These are phyloP conservation scores for Coniochaeta sp. DNA, from an alignment of 2,329 filamentous ascomycete species.

Conservation along the genomic window DNA sequence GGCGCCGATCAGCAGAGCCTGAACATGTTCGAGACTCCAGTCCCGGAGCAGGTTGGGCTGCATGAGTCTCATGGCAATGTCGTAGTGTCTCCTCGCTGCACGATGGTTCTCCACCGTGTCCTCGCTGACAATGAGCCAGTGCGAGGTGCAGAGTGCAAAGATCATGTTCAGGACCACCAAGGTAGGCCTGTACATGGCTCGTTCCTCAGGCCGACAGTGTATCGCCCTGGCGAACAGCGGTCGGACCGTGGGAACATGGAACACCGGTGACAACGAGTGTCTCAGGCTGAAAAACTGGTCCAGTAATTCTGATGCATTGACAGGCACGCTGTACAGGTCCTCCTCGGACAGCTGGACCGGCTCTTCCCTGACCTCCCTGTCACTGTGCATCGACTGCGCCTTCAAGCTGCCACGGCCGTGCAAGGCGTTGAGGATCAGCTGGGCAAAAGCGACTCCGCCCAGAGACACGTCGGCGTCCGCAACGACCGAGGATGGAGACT, in stretches of 20 bases:
- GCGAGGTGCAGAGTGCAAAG: constrained; percentile 3
- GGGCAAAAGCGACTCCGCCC: constrained; percentile 4
- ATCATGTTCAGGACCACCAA: constrained; percentile 5
- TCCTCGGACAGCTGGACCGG: background rate
- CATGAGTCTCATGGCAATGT: constrained; percentile 5
- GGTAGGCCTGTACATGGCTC: constrained; percentile 1
- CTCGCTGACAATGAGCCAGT: constrained; percentile 2
- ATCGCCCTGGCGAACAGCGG: constrained; percentile 3
- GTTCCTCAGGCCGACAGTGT: background rate
- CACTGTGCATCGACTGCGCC: constrained; percentile 3
- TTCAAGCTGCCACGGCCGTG: constrained; percentile 6
- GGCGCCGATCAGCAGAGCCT: constrained; percentile 4
- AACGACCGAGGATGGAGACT: background rate
- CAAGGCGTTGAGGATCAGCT: constrained; percentile 10
- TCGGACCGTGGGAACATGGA: constrained; percentile 4
- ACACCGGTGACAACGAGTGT: constrained; percentile 3
- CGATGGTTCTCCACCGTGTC: constrained; percentile 1
- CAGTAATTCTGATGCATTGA: constrained; percentile 4
- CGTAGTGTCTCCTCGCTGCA: constrained; percentile 4
- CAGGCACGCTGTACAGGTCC: background rate
- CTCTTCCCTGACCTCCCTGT: constrained; percentile 1
- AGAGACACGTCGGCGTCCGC: constrained; percentile 2
- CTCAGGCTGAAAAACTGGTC: constrained; percentile 4
- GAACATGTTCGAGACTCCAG: constrained; percentile 6
- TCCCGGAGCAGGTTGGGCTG: constrained; percentile 5